phyloP scores from a whole-genome alignment of 306 rosid genomes.

The Quercus parvula region DNA sequence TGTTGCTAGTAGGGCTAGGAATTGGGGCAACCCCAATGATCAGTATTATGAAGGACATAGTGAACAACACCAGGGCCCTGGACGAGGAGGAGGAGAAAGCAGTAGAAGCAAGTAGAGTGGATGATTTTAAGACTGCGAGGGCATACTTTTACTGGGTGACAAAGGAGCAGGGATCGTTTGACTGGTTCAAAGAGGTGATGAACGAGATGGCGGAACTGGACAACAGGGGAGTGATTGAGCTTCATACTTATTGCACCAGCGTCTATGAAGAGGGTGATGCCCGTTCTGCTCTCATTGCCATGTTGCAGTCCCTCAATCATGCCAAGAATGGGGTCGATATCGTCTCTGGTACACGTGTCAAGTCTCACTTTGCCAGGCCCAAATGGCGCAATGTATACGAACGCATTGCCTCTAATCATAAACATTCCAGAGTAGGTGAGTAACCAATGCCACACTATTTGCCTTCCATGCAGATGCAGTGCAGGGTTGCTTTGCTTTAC shows the following conservation, averaged over 20 bases:
- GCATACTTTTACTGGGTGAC: conserved; percentile 75
- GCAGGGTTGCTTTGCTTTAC: not conserved
- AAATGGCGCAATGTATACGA: conserved; percentile 62
- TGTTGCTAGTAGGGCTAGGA: conserved; percentile 60
- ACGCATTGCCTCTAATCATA: conserved; percentile 51
- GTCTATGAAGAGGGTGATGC: conserved; percentile 81
- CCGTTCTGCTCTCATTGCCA: conserved; percentile 71
- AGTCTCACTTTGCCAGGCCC: conserved; percentile 70
- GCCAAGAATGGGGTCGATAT: conserved; percentile 66
- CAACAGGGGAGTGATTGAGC: conserved; percentile 48
- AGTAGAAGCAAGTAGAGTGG: not conserved
- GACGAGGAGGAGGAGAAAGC: conserved; percentile 31
- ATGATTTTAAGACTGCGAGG: conserved; percentile 38
- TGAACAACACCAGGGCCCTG: conserved; percentile 42
- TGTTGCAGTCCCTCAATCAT: conserved; percentile 60
- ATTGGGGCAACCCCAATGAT: conserved; percentile 78
- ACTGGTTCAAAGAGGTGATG: conserved; percentile 68
- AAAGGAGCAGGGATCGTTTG: conserved; percentile 64
- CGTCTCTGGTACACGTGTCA: conserved; percentile 60
- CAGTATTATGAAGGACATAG: conserved; percentile 63
- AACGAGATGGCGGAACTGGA: conserved; percentile 62
- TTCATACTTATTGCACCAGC: conserved; percentile 65
- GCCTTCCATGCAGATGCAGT: not conserved
- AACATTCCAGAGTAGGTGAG: conserved; percentile 54
- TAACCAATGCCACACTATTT: conserved; percentile 1